phyloP scores from a whole-genome alignment of 768 basidiomycete species.

The Rhodosporidiobolus odoratus region DNA sequence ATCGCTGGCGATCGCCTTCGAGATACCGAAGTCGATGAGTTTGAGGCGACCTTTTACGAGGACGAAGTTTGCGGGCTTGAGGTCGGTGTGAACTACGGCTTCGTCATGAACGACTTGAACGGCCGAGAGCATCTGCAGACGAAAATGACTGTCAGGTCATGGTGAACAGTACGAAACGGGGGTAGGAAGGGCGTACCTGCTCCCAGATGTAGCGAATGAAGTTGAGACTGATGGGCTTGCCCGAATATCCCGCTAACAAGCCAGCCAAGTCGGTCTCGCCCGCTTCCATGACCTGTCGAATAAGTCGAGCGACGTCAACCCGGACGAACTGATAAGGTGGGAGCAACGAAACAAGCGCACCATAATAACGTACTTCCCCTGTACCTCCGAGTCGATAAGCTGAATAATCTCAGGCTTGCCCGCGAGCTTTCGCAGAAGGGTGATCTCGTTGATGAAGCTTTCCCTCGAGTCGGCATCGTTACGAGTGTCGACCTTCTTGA shows the following conservation, averaged over 20 bases:
- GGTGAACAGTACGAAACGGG: not conserved
- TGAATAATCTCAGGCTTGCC: slow-evolving; percentile 90
- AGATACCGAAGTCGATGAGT: slow-evolving; percentile 99
- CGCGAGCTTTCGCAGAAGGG: slow-evolving; percentile 81
- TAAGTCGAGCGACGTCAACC: too few species aligned
- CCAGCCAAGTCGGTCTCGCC: slow-evolving; percentile 88
- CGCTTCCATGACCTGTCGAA: slow-evolving; percentile 75
- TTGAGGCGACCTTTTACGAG: slow-evolving; percentile 90
- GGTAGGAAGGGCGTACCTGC: slow-evolving; percentile 57
- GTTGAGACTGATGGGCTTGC: slow-evolving; percentile 79
- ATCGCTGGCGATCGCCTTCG: slow-evolving; percentile 96
- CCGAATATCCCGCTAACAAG: slow-evolving; percentile 66
- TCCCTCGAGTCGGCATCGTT: slow-evolving; percentile 75
- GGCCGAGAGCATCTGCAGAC: slow-evolving; percentile 91
- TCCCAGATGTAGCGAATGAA: slow-evolving; percentile 97
- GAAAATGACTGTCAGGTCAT: too few species aligned
- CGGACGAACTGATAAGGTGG: not conserved
- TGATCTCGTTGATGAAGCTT: slow-evolving; percentile 95
- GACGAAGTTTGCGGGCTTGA: slow-evolving; percentile 98
- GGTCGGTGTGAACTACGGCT: slow-evolving; percentile 96
- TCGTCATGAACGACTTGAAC: slow-evolving; percentile 98
- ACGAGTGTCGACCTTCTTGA: slow-evolving; percentile 87
- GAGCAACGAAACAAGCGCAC: slow-evolving; percentile 40
- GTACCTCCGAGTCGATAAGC: slow-evolving; percentile 83
- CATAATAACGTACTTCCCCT: slow-evolving; percentile 67